Base-by-base conservation (phyloP, 768 basidiomycete species). In the Harrya chromipes region DNA sequence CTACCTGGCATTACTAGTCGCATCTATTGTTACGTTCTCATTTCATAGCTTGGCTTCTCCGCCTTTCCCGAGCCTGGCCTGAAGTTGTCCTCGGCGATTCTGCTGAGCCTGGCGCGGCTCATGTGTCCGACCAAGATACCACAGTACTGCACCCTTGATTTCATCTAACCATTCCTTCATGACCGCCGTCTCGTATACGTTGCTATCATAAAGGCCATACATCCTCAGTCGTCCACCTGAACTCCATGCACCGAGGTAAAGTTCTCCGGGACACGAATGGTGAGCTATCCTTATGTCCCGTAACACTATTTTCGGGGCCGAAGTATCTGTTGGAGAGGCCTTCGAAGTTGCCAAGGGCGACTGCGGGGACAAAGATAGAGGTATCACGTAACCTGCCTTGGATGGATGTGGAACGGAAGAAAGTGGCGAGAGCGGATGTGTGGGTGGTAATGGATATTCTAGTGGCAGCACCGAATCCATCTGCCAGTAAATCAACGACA, bases 81-180 rank as follows among this genome's bases (percentile, higher is more conserved):
- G 4, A 27, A 27, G 5, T 10, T 10, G 26, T 2, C 10, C 26
- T 4, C 26, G 4, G 8, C 26, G 26, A 27, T 27, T 27, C 26
- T 24, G 24, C 24, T 24, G 24, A 24, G 26, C 7, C 26, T 27
- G 26, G 10, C 26, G 26, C 26, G 10, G 26, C 26, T 27, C 26
- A 31, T 53, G 41, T 10, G 6, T 24, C 36, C 35, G 46, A 13
- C 68, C 53, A 19, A 63, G 49, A 50, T 66, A 70, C 40, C 56
- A 61, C 31, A 58, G 31, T 14, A 60, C 50, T 1, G 69, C 72
- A 9, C 54, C 49, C 26, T 60, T 64, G 2, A 77, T 64, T 53
- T 80, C 77, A 3, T 60, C 54, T 29, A 80, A 46, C 74, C 76
- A 79, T 60, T 76, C 77, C 16, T 59, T 50, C 19, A 76, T 66